A percentile compares a stretch with the other conserved stretches of the same genome.
phyloP scores from a whole-genome alignment of 768 basidiomycete genomes.

The Porpolomopsis calyptriformis region DNA sequence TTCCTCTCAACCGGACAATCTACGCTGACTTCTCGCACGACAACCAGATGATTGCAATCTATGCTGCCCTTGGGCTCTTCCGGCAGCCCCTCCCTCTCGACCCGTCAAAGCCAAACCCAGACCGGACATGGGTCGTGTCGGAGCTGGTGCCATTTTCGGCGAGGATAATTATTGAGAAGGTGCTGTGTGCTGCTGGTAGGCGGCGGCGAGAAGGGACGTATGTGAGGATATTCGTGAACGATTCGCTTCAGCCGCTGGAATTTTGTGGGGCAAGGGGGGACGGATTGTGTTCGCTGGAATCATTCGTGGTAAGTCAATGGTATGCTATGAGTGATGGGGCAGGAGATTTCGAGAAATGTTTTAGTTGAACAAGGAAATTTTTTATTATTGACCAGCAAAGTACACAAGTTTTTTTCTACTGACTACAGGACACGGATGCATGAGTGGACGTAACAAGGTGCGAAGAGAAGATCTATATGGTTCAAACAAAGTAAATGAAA shows the following conservation, averaged over 20 bases:
- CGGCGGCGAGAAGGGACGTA: constrained; percentile 26
- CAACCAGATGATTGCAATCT: constrained; percentile 75
- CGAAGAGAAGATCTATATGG: too few species aligned
- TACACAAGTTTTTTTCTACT: too few species aligned
- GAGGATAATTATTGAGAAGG: constrained; percentile 62
- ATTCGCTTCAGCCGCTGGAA: constrained; percentile 50
- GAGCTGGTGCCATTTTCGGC: constrained; percentile 65
- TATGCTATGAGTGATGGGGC: constrained; percentile 60
- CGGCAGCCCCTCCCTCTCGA: constrained; percentile 25
- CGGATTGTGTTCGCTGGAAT: constrained; percentile 53
- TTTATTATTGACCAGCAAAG: too few species aligned
- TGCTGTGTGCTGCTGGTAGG: constrained; percentile 33
- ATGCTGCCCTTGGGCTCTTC: constrained; percentile 50
- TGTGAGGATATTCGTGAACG: constrained; percentile 72
- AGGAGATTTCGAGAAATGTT: constrained; percentile 64
- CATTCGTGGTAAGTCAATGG: constrained; percentile 60
- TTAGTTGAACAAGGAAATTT: too few species aligned
- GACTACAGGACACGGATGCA: too few species aligned
- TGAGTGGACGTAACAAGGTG: too few species aligned
- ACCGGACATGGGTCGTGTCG: constrained; percentile 43
- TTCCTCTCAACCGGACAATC: constrained; percentile 55
- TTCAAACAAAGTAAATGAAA: too few species aligned
- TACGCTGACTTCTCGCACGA: constrained; percentile 84
- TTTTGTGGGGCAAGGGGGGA: constrained; percentile 46
- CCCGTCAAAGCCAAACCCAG: constrained; percentile 22